phyloP scores from a whole-genome alignment of 768 basidiomycete genomes.

The Panaeolus cyanescens region DNA sequence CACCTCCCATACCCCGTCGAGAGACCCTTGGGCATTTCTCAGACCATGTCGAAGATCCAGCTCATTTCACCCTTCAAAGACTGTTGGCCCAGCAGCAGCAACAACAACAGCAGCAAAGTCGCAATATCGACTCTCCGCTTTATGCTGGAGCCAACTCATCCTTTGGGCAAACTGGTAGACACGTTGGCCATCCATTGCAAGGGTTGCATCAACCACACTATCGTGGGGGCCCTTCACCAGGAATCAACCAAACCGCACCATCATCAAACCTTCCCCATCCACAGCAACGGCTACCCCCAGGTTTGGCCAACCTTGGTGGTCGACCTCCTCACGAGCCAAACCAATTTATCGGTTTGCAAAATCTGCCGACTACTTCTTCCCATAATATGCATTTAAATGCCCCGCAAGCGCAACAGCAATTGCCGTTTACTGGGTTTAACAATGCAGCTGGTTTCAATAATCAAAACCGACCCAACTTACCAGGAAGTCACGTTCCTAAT shows the following conservation, averaged over 20 bases:
- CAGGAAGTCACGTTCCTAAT: conserved; percentile 10
- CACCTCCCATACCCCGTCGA: conserved; percentile 61
- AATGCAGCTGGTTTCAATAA: conserved; percentile 46
- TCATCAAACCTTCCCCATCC: conserved; percentile 40
- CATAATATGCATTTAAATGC: conserved; percentile 51
- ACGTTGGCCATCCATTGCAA: conserved; percentile 55
- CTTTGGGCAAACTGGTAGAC: conserved; percentile 56
- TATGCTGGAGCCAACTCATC: conserved; percentile 52
- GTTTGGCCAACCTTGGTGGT: conserved; percentile 79
- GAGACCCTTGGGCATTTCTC: conserved; percentile 54
- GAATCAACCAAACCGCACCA: conserved; percentile 45
- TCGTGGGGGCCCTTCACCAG: conserved; percentile 73
- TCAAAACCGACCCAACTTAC: conserved; percentile 44
- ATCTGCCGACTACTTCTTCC: conserved; percentile 43
- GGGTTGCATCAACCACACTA: conserved; percentile 63
- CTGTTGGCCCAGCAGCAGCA: conserved; percentile 46
- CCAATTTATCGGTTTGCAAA: conserved; percentile 59
- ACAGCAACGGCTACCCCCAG: conserved; percentile 73
- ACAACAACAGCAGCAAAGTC: conserved; percentile 50
- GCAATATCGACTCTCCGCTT: conserved; percentile 56
- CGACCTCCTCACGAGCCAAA: conserved; percentile 79
- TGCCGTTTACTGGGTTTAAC: conserved; percentile 55
- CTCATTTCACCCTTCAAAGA: conserved; percentile 65
- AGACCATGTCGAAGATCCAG: conserved; percentile 61
- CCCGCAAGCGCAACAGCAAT: conserved; percentile 37